Conservation (phyloP, 192 early-diverging fungal species). For the Linnemannia exigua region DNA sequence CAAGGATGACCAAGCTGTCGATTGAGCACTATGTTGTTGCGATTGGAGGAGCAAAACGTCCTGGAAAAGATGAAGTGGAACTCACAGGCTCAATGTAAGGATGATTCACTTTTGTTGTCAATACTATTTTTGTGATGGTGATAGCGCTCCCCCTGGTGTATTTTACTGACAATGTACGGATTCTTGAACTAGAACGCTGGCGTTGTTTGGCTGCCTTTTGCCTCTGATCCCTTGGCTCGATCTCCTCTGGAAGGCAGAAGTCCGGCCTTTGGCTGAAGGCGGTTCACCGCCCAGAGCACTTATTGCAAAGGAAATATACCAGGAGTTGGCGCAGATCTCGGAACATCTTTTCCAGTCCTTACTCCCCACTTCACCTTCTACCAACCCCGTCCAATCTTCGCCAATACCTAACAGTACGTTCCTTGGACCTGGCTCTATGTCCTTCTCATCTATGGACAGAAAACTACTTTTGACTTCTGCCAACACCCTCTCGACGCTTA, state of each 20-base stretch:
- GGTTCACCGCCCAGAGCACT: constrained; percentile 4
- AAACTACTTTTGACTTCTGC: constrained; percentile 26
- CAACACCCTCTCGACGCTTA: constrained; percentile 16
- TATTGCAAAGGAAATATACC: constrained; percentile 48
- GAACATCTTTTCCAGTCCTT: constrained; percentile 26
- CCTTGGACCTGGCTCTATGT: constrained; percentile 31
- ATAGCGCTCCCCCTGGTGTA: neutral
- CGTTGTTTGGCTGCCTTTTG: constrained; percentile 37
- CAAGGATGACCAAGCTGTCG: constrained; percentile 44
- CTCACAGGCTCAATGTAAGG: constrained; percentile 50
- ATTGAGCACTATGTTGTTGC: constrained; percentile 41
- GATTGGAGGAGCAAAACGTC: constrained; percentile 12
- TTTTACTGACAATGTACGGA: neutral
- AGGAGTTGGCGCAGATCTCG: constrained; percentile 34
- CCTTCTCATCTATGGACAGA: constrained; percentile 39
- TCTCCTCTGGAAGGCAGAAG: constrained; percentile 41
- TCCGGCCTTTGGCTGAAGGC: neutral
- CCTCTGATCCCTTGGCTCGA: constrained; percentile 46
- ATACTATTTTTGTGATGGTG: neutral
- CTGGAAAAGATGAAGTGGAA: constrained; percentile 37
- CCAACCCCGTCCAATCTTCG: neutral
- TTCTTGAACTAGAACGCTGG: constrained; percentile 42
- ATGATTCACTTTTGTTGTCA: neutral
- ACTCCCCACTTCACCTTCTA: constrained; percentile 20
- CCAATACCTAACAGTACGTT: constrained; percentile 22